Conservation (phyloP, 116 monocot species). For the Dioscorea cayenensis region DNA sequence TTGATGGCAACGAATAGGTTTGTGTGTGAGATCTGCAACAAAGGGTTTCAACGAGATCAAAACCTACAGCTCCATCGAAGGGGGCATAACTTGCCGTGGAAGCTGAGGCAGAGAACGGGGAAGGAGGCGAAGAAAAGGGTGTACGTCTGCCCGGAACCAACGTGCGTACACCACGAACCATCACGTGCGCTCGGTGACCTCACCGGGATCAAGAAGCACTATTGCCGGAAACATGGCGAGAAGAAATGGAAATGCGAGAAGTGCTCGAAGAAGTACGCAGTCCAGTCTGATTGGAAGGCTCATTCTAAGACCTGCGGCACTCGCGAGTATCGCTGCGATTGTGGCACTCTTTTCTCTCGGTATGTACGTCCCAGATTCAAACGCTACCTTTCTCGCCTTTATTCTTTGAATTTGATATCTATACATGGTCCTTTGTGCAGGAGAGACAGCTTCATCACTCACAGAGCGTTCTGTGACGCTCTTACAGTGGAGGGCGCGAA, state of each 20-base stretch:
- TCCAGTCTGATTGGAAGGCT: conserved; percentile 92
- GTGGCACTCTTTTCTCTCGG: conserved; percentile 91
- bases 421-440: conserved; percentile 3
- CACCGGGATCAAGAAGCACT: conserved; percentile 92
- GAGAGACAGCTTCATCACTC: conserved; percentile 61
- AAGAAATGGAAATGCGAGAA: conserved; percentile 98
- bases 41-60: conserved; percentile 84
- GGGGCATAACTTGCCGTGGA: conserved; percentile 87
- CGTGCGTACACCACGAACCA: conserved; percentile 85
- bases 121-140: conserved; percentile 69
- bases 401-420: neutral
- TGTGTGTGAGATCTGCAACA: conserved; percentile 93
- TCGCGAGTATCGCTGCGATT: conserved; percentile 90
- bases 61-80: conserved; percentile 82
- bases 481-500: conserved; percentile 56
- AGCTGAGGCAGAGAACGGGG: conserved; percentile 67
- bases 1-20: conserved; percentile 83
- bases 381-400: neutral
- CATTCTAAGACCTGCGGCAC: conserved; percentile 83
- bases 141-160: conserved; percentile 73
- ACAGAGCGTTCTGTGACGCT: conserved; percentile 64
- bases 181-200: conserved; percentile 77
- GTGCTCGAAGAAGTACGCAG: conserved; percentile 94
- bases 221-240: conserved; percentile 86
- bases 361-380: neutral